Conservation (phyloP, 176 grass and related monocot species). For the Typha latifolia region DNA sequence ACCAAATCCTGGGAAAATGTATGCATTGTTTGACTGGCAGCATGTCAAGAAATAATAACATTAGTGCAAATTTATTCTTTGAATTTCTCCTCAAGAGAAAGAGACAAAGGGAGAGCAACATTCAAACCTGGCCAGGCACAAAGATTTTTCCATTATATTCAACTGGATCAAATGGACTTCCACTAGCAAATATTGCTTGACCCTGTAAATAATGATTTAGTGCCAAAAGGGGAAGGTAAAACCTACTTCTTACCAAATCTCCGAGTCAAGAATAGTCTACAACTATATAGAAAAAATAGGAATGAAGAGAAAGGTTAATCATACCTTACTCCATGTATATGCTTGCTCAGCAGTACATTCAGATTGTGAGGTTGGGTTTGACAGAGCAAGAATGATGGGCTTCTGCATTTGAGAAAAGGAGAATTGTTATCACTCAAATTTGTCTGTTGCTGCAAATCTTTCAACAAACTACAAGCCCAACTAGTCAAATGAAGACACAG, state of each 20-base stretch:
- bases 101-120: neutral
- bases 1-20: conserved; percentile 91
- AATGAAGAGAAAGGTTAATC: conserved; percentile 1
- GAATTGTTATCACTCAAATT: neutral
- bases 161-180: conserved; percentile 86
- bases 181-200: conserved; percentile 81
- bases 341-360: conserved; percentile 93
- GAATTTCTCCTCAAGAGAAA: neutral
- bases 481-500: too few relatives aligned
- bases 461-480: too few relatives aligned
- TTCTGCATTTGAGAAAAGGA: conserved; percentile 42
- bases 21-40: conserved; percentile 84
- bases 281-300: neutral
- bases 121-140: conserved; percentile 64
- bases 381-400: conserved; percentile 69
- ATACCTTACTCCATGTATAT: conserved; percentile 86
- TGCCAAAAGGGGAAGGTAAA: neutral
- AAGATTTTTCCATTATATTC: conserved; percentile 63
- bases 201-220: conserved; percentile 31
- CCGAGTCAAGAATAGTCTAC: neutral
- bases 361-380: conserved; percentile 74
- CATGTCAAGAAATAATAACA: conserved; percentile 8
- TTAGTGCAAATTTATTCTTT: conserved; percentile 3
- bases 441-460: conserved; percentile 5
- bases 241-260: neutral